These are phyloP conservation scores for Mucuna pruriens DNA, from an alignment of 306 rosid genomes.

Conservation along the genomic window DNA sequence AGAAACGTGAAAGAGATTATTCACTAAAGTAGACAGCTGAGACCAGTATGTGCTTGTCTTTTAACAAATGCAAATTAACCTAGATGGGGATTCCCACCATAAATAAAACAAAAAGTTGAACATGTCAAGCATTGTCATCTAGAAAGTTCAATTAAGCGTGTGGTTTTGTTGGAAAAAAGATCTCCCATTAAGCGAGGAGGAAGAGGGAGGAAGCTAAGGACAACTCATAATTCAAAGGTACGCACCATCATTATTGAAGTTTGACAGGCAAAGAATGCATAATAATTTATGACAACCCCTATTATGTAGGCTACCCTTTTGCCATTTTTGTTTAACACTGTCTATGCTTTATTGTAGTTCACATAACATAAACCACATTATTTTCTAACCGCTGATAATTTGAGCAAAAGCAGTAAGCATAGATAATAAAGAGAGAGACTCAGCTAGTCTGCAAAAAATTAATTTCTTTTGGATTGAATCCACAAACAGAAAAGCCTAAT, in stretches of 20 bases:
- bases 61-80: conserved; percentile 32
- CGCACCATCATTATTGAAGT: conserved; percentile 51
- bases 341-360: conserved; percentile 37
- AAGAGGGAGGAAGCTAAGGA: conserved; percentile 16
- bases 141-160: conserved; percentile 41
- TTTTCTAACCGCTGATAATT: conserved; percentile 32
- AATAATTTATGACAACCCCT: conserved; percentile 48
- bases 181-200: conserved; percentile 3
- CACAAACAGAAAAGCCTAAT: conserved; percentile 44
- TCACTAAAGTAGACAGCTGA: conserved; percentile 39
- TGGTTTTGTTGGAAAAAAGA: conserved; percentile 30
- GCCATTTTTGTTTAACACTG: conserved; percentile 35
- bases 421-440: neutral
- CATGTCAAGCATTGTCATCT: conserved; percentile 29
- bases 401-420: neutral
- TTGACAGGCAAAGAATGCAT: conserved; percentile 48
- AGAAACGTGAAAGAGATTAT: conserved; percentile 31
- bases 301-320: conserved; percentile 43
- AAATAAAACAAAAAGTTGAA: conserved; percentile 31
- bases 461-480: conserved; percentile 45
- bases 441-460: conserved; percentile 27
- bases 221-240: conserved; percentile 48
- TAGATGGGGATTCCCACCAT: conserved; percentile 31
- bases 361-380: conserved; percentile 43
- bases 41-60: conserved; percentile 34